Evolutionary conservation across 352 stramenopile species (phyloP), one percentile per base, ranked within the genome.

Genomic region (Globisporangium barbulae): DNA sequence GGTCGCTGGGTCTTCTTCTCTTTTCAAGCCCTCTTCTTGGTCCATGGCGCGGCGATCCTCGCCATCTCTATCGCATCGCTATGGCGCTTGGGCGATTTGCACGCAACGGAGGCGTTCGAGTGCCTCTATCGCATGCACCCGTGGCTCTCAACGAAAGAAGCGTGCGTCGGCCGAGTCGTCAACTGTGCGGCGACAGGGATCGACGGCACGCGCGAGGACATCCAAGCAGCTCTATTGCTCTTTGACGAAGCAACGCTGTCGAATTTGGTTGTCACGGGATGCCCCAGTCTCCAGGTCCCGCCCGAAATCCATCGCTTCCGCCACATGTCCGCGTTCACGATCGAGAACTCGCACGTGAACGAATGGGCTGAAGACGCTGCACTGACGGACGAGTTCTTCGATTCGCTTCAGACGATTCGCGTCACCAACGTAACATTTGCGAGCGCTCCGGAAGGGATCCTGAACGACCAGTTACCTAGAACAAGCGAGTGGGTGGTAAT

Each of bases 91-190:
- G 15, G 1, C 13, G 25, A 28, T 15, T 53, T 28, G 22, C 5
- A 39, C 21, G 39, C 19, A n/a, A 37, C 42, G 2, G 22, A 35
- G 33, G 39, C 28, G 25, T 50, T 30, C 25, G 42, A 45, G 54
- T 61, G 55, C n/a, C 39, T 61, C 15, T 15, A 49, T 53, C 41
- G 41, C 41, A 42, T 61, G 15, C 33, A 53, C 28, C 55, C 55
- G 55, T 61, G 55, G 55, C 39, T 61, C 5, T 61, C 55, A 3
- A 61, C 55, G 22, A 53, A 61, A 30, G 55, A 53, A 19, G 28
- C 55, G 22, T 61, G 55, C 25, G 55, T 53, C 19, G 55, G 55
- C 22, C 55, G 55, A 13, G n/a, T 61, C 42, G 25, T 61, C 15
- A 31, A 39, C 35, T 61, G 55, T 41, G 39, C 17, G 15, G 13